Base-by-base conservation (phyloP, 2,329 filamentous ascomycete species). In the Fusarium mangiferae region DNA sequence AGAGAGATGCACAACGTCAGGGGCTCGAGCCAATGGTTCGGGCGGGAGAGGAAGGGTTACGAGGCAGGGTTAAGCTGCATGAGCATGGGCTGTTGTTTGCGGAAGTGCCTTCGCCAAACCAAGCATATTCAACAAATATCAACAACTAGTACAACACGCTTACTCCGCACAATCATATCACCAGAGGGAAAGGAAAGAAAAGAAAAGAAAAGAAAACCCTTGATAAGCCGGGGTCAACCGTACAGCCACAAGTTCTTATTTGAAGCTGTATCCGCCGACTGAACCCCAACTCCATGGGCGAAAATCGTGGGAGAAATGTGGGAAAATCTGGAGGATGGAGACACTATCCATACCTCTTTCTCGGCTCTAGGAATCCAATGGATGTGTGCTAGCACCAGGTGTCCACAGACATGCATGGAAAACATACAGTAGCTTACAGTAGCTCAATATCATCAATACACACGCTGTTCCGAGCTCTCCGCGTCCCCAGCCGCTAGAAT, bases 1-100 rank as follows among this genome's bases (percentile, higher is more conserved):
- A 30, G 72, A 65, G 56, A 65, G 56, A 58, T 68, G 62, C 57
- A 66, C 58, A 55, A 66, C 68, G 55, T 36, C 68, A 77, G 70
- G 68, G 76, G 76, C 65, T 77, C 63, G 73, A 58, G 71, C 76
- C 76, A 78, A 70, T 70, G 62, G 75, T 78, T 78, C 76, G 57
- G 62, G 51, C 75, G 57, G 62, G 45, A 68, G 55, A 65, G 45
- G 56, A 44, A 62, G 39, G 39, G 18, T 38, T 46, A 46, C 45
- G 52, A 51, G 57, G 42, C 52, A 68, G 64, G 71, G 39, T 36
- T 26, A 33, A 70, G 51, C 14, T 72, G 60, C 62, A 61, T 41
- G 60, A 73, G 60, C 38, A 65, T 72, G 57, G 66, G 42, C 60
- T 52, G 41, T 33, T 33, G 22, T 33, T 51, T 51, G 15, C 52